Base-by-base conservation (phyloP, 2,329 filamentous ascomycete genomes). In the Colletotrichum trifolii region DNA sequence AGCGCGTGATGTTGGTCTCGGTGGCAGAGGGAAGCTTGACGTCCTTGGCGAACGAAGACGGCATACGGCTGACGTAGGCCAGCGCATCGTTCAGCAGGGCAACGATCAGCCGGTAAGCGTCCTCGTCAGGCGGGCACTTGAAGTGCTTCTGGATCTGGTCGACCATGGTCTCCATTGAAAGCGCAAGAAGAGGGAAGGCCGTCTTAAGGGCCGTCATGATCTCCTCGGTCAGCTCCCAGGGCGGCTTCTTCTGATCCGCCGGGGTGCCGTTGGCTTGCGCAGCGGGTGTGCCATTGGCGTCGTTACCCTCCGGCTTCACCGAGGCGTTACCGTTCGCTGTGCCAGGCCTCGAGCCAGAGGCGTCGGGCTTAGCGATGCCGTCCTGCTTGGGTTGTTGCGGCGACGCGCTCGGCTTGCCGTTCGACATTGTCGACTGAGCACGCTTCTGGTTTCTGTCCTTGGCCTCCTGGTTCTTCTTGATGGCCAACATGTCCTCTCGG, bases 121-220 rank as follows among this genome's bases (percentile, higher is more conserved):
- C 96, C 76, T 99, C 96, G 72, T 99, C 96, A 0, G 95, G 95
- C 12, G 95, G 95, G 73, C 96, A 98, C 80, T 99, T 99, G 87
- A 99, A 99, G 79, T 98, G 91, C 83, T 98, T 98, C 77, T 96
- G 92, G 64, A 99, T 97, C 78, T 98, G 95, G 75, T 99, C 96
- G 36, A 98, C 94, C 94, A 98, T 99, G 0, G 95, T 97, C 81
- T 99, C 96, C 96, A 99, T 98, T 0, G 95, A 97, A 47, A 98
- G 82, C 9, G 96, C 96, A 71, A 99, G 86, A 15, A 99, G 85
- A 33, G 96, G 96, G 83, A 98, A 99, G 0, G 95, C 94, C 7
- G 96, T 98, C 83, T 99, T 98, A 58, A 99, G 88, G 36, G 94
- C 92, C 39, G 94, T 92, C 85, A 97, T 94, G 66, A 99, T 93